These are phyloP conservation scores for Rhodotorula sp. DNA, from an alignment of 1,284 basidiomycete species.

Conservation along the genomic window DNA sequence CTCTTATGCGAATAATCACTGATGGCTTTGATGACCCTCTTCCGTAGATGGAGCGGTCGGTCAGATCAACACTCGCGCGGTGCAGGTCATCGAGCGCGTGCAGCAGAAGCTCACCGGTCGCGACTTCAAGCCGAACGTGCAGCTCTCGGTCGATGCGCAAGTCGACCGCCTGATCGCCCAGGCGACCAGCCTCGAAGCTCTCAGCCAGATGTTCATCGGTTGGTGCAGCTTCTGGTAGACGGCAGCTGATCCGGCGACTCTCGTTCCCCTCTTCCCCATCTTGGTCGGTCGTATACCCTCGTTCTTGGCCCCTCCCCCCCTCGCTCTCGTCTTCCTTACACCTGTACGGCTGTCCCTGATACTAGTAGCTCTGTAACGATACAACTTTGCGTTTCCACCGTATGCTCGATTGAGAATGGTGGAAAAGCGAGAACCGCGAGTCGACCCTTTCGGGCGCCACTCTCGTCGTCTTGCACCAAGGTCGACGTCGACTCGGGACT, in stretches of 20 bases:
- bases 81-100: conserved; percentile 88
- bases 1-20: not conserved
- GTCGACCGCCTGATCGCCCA: conserved; percentile 80
- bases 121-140: conserved; percentile 80
- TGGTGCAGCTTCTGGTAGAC: conserved; percentile 56
- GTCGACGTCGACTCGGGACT: too few species aligned
- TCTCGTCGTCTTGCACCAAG: too few species aligned
- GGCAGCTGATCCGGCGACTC: not conserved
- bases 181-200: conserved; percentile 85
- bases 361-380: too few species aligned
- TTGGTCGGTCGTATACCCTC: not conserved
- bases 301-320: not conserved
- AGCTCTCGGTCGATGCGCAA: conserved; percentile 70
- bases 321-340: not conserved
- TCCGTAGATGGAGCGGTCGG: conserved; percentile 61
- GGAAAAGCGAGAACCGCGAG: too few species aligned
- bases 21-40: not conserved
- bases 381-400: not conserved
- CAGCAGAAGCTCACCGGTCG: conserved; percentile 90
- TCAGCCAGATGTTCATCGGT: conserved; percentile 93
- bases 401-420: too few species aligned
- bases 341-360: not conserved
- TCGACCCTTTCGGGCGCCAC: too few species aligned
- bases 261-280: not conserved
- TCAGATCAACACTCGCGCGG: conserved; percentile 81